phyloP scores from a whole-genome alignment of 2,329 filamentous ascomycete genomes.

The Gaeumannomyces tritici region DNA sequence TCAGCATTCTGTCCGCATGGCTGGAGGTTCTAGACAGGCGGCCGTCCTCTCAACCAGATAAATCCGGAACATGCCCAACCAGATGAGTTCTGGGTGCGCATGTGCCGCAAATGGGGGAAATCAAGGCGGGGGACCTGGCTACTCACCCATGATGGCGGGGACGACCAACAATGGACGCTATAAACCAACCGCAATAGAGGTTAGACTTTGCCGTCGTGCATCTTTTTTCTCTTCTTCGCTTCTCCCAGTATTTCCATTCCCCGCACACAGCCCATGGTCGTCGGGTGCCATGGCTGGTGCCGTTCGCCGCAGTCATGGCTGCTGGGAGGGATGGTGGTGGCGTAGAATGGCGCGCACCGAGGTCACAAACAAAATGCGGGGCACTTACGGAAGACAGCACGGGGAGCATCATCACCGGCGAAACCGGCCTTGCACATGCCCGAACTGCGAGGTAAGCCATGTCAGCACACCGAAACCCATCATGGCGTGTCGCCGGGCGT shows the following conservation, averaged over 20 bases:
- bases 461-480: conserved; percentile 23
- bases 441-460: conserved; percentile 55
- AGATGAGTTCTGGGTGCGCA: not conserved
- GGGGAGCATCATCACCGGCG: conserved; percentile 99
- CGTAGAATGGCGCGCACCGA: not conserved
- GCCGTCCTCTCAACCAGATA: not conserved
- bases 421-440: conserved; percentile 99
- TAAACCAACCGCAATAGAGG: conserved; percentile 9
- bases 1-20: conserved; percentile 15
- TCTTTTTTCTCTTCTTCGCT: not conserved
- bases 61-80: not conserved
- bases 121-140: conserved; percentile 4
- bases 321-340: not conserved
- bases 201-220: conserved; percentile 5
- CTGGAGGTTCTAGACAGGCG: not conserved
- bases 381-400: conserved; percentile 99
- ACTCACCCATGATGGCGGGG: conserved; percentile 99
- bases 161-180: conserved; percentile 98
- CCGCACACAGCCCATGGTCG: not conserved
- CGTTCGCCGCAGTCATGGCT: not conserved
- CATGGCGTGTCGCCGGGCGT: conserved; percentile 9
- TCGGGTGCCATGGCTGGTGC: too few relatives aligned
- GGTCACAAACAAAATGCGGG: conserved; percentile 9
- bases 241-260: not conserved
- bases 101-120: not conserved